Evolutionary conservation across 2,329 filamentous ascomycete genomes (phyloP), one percentile per base, ranked within the genome.

Genomic region (Escovopsis weberi): DNA sequence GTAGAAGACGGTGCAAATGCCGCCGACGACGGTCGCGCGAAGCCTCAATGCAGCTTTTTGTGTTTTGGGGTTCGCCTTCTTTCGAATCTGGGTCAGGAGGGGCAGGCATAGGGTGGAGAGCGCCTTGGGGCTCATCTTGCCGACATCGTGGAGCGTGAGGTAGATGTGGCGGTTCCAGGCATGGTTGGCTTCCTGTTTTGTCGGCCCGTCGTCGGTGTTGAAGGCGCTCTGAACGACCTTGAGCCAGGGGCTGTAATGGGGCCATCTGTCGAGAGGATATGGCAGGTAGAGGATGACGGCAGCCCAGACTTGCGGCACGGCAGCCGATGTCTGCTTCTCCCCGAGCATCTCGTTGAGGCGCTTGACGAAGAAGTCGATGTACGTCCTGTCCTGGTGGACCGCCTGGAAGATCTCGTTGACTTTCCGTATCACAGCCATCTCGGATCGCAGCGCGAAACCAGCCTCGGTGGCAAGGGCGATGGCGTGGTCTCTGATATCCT

Each of bases 291-390:
- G 70, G 6, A 89, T 76, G 2, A 94, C 68, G 33, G 86, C 75
- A 45, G 83, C 82, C 89, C 89, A 96, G 19, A 96, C 85, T 50
- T 87, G 83, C 6, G 91, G 88, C 1, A 94, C 87, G 34, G 76
- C 69, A 0, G 69, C 59, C 23, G 56, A 46, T 10, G 49, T 46
- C 38, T 62, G 72, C 48, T 70, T 78, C 39, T 73, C 69, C 48
- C 78, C 73, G 26, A 81, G 69, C 78, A 91, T 85, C 10, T 69
- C 66, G 43, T 72, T 73, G 42, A 96, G 67, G 30, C 76, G 74
- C 18, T 74, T 67, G 35, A 75, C 74, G 50, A 89, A 79, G 52
- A 79, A 80, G 9, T 81, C 74, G 33, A 80, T 77, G 52, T 87
- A 85, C 15, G 68, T 78, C 39, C 74, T 72, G 18, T 78, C 76